Conservation (phyloP, 192 early-diverging fungal genomes). For the Gonapodya sp. region DNA sequence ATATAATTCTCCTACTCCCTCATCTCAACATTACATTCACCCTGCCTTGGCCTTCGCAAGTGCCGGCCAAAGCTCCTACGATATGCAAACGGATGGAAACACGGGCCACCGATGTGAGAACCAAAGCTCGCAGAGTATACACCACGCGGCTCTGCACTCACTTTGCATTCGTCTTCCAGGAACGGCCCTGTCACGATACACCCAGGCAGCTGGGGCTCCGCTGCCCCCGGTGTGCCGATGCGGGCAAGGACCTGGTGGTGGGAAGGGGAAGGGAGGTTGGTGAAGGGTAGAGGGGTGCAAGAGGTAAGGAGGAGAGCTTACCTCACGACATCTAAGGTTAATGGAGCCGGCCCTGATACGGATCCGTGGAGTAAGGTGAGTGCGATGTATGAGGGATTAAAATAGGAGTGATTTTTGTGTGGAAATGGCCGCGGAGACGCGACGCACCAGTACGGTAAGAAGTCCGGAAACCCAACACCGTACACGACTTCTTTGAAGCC, state of each 20-base stretch:
- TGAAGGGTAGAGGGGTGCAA: no score
- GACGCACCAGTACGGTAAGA: not conserved
- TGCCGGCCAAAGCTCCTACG: no score
- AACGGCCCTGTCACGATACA: not conserved
- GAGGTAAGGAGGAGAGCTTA: no score
- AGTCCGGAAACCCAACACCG: not conserved
- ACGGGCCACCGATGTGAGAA: no score
- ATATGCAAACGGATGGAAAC: no score
- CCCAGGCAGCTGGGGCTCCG: not conserved
- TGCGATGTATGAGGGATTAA: not conserved
- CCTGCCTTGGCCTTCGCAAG: no score
- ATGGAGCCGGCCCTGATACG: not conserved
- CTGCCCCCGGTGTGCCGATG: not conserved
- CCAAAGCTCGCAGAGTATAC: no score
- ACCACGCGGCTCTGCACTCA: no score
- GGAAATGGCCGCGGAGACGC: no score
- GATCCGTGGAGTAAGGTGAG: not conserved
- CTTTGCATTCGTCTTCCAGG: not conserved
- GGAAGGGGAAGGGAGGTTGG: no score
- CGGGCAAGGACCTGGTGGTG: not conserved
- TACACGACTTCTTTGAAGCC: not conserved
- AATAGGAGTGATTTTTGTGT: not conserved
- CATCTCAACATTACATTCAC: no score
- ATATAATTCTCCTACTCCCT: no score
- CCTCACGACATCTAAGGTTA: not conserved